Percentiles rank a stretch among this genome's conserved stretches.
Evolutionary conservation across 2,329 filamentous ascomycete genomes (phyloP).

Genomic region (Aphanocladium album): DNA sequence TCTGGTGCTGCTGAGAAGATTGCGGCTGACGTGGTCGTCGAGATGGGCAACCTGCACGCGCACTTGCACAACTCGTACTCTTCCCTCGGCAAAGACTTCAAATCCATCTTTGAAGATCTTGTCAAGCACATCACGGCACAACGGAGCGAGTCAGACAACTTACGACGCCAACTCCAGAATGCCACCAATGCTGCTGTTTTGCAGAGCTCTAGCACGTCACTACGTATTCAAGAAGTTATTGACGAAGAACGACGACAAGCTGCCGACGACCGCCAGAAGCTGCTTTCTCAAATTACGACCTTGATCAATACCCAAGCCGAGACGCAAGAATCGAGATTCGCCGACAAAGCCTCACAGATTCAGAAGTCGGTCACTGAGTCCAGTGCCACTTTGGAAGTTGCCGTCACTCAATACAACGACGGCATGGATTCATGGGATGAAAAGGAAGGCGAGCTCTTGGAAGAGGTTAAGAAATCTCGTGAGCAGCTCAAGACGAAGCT

Average conservation of each 20-base stretch:
- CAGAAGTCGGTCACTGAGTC: conserved; percentile 60
- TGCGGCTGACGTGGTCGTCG: conserved; percentile 79
- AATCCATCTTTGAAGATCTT: conserved; percentile 76
- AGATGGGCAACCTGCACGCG: conserved; percentile 77
- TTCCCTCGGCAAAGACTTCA: conserved; percentile 79
- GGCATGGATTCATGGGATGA: conserved; percentile 71
- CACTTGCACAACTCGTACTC: conserved; percentile 83
- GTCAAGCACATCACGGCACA: conserved; percentile 70
- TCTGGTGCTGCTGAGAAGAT: conserved; percentile 83
- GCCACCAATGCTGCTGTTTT: conserved; percentile 65
- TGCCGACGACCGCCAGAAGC: conserved; percentile 64
- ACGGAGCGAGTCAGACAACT: conserved; percentile 65
- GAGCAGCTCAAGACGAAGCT: conserved; percentile 77
- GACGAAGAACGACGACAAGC: conserved; percentile 72
- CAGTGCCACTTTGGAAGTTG: conserved; percentile 59
- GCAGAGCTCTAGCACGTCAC: conserved; percentile 62
- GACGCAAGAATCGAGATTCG: conserved; percentile 66
- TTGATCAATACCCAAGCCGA: conserved; percentile 72
- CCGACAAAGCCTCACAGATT: conserved; percentile 56
- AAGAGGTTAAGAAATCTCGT: conserved; percentile 66
- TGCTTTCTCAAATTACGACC: conserved; percentile 72
- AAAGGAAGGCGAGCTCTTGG: conserved; percentile 63
- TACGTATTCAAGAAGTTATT: conserved; percentile 62
- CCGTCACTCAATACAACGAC: conserved; percentile 59
- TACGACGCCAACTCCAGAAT: conserved; percentile 66